A percentile compares a stretch with the other conserved stretches of the same genome.
phyloP scores from a whole-genome alignment of 805 yeast genomes.

The Dipodascopsis uninucleata region DNA sequence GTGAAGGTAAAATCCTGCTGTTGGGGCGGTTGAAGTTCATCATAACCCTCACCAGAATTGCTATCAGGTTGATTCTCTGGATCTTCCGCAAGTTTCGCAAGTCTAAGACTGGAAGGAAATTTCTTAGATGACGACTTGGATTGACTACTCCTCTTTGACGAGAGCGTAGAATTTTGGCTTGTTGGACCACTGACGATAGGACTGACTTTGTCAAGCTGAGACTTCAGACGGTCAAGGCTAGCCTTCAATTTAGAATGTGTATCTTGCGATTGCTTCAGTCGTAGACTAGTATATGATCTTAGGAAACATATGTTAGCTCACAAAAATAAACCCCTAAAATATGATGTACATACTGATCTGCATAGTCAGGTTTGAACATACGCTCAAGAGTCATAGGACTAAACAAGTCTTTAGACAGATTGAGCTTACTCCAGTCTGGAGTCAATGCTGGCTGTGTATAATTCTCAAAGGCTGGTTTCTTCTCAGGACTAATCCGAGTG shows the following conservation, averaged over 20 bases:
- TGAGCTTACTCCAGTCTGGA: conserved; percentile 21
- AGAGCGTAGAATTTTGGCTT: too few relatives aligned
- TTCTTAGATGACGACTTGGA: too few relatives aligned
- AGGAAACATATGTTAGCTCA: neutral
- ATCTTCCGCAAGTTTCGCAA: neutral
- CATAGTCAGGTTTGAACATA: conserved; percentile 16
- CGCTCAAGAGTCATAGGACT: conserved; percentile 26
- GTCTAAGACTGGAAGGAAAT: too few relatives aligned
- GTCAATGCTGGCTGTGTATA: conserved; percentile 1
- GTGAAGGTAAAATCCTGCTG: conserved; percentile 16
- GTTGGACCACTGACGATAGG: conserved; percentile 6
- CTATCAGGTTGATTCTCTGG: neutral
- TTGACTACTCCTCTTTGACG: too few relatives aligned
- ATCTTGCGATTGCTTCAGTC: conserved; percentile 6
- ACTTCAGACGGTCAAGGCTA: conserved; percentile 9
- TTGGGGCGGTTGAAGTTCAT: conserved; percentile 22
- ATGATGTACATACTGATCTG: conserved; percentile 8
- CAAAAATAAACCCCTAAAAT: neutral
- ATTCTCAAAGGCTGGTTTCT: too few relatives aligned
- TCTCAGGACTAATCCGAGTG: conserved; percentile 14
- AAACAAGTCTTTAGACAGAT: conserved; percentile 17
- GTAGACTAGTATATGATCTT: conserved; percentile 3
- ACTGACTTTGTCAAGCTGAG: conserved; percentile 17
- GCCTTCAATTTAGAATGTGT: conserved; percentile 3
- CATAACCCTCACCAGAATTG: neutral